These are phyloP conservation scores for Sphagnum tenellum DNA, from an alignment of 225 moss, liverwort and hornwort species.

Conservation along the genomic window DNA sequence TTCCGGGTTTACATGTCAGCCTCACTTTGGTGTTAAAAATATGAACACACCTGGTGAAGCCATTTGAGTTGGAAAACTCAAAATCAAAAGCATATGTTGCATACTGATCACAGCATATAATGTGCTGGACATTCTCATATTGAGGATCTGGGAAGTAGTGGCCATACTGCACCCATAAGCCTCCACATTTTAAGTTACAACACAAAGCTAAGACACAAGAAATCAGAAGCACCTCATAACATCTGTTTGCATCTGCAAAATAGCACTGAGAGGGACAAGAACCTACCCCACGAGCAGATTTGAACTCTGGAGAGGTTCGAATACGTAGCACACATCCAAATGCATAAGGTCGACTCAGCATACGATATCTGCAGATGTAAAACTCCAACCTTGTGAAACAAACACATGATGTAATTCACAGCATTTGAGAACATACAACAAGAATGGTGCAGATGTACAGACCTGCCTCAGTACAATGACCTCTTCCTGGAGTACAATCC, in stretches of 20 bases:
- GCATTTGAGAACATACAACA: no score
- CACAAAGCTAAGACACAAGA: no score
- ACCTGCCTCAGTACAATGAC: no score
- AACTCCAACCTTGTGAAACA: not conserved
- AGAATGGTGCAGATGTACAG: no score
- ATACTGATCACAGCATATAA: slow-evolving; percentile 93
- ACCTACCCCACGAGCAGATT: slow-evolving; percentile 78
- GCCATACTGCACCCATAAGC: slow-evolving; percentile 59
- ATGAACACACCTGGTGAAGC: slow-evolving; percentile 59
- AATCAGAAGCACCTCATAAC: no score
- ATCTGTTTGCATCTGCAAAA: no score
- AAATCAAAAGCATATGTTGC: slow-evolving; percentile 91
- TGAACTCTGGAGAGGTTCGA: slow-evolving; percentile 84
- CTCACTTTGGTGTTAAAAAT: no score
- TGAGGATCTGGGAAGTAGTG: slow-evolving; percentile 95
- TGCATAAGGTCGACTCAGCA: slow-evolving; percentile 97
- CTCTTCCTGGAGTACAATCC: no score
- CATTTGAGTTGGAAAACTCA: slow-evolving; percentile 64
- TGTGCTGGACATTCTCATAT: slow-evolving; percentile 90
- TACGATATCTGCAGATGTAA: slow-evolving; percentile 63
- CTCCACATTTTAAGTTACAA: no score
- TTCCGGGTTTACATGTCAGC: no score
- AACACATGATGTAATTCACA: no score
- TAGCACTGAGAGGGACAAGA: slow-evolving; percentile 5
- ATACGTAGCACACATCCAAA: slow-evolving; percentile 88